Conservation (phyloP, 768 basidiomycete genomes). For the Lactarius hengduanensis region DNA sequence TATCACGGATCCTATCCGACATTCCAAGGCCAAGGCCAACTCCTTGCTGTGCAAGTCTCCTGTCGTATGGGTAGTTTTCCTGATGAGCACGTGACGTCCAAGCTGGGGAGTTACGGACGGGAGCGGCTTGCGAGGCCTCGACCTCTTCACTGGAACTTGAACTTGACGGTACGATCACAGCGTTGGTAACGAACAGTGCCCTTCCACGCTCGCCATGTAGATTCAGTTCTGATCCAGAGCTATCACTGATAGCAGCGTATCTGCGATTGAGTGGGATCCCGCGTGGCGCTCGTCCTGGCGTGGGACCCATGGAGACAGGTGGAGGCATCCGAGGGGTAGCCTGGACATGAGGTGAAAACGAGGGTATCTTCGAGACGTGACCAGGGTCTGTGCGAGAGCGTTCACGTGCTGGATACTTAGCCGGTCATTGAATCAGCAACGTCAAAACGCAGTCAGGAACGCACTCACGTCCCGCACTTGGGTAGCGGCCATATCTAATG, state of each 20-base stretch:
- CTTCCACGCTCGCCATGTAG: constrained; percentile 23
- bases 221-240: constrained; percentile 24
- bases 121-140: neutral
- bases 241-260: constrained; percentile 13
- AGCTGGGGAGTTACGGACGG: neutral
- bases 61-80: neutral
- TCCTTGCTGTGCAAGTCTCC: constrained; percentile 14
- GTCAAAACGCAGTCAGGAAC: neutral
- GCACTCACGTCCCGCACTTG: constrained; percentile 15
- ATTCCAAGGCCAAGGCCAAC: constrained; percentile 18
- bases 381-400: constrained; percentile 30
- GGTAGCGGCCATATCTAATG: neutral
- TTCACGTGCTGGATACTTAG: constrained; percentile 16
- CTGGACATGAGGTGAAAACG: constrained; percentile 14
- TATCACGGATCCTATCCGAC: neutral
- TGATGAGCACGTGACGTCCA: constrained; percentile 6
- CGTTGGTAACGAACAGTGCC: constrained; percentile 25
- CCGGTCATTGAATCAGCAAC: neutral
- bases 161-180: constrained; percentile 24
- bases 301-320: constrained; percentile 12
- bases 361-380: constrained; percentile 24
- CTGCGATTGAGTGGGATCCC: constrained; percentile 6
- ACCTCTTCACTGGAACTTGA: constrained; percentile 25
- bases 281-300: constrained; percentile 3
- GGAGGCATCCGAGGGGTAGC: constrained; percentile 23